Evolutionary conservation across 2,329 filamentous ascomycete species (phyloP), one percentile per base, ranked within the genome.

Genomic region (Ascomycota sp.): DNA sequence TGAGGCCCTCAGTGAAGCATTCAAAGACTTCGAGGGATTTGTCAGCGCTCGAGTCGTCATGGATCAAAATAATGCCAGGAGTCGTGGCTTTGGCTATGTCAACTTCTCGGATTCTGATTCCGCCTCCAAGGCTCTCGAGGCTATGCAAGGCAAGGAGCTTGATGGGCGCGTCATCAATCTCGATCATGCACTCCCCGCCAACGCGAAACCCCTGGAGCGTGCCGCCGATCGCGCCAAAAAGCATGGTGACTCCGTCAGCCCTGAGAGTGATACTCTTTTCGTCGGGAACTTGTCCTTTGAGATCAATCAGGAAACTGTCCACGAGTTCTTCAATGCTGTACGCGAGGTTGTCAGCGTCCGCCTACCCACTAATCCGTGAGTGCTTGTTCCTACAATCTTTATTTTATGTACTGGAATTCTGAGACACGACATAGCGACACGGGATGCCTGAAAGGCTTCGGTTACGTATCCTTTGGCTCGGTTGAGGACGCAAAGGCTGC

Each of bases 81-180:
- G 83, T 55, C 83, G 83, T 59, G 85, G 81, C 40, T 93, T 91
- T 53, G 85, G 85, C 36, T 94, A 93, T 51, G 79, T 93, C 44
- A 83, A 93, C 61, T 93, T 85, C 55, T 61, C 63, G 48, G 69
- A 63, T 40, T 55, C 65, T 35, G 73, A 68, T 35, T 65, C 69
- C 48, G 78, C 77, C 33, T 65, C 67, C 43, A 74, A 73, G 50
- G 81, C 81, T 32, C 67, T 75, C 40, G 69, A 75, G 43, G 71
- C 66, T 45, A 83, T 79, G 73, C 69, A 81, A 45, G 76, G 71
- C 40, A 53, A 65, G 38, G 73, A 82, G 45, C 57, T 91, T 30
- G 78, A 85, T 43, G 72, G 73, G 36, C 80, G 81, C 44, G 51
- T 61, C 38, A 59, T 89, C 48, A 82, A 82, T 59, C 63, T 89